A percentile compares a stretch with the other conserved stretches of the same genome.
Conservation (phyloP, 2,329 filamentous ascomycete species). For the Bipolaris oryzae region DNA sequence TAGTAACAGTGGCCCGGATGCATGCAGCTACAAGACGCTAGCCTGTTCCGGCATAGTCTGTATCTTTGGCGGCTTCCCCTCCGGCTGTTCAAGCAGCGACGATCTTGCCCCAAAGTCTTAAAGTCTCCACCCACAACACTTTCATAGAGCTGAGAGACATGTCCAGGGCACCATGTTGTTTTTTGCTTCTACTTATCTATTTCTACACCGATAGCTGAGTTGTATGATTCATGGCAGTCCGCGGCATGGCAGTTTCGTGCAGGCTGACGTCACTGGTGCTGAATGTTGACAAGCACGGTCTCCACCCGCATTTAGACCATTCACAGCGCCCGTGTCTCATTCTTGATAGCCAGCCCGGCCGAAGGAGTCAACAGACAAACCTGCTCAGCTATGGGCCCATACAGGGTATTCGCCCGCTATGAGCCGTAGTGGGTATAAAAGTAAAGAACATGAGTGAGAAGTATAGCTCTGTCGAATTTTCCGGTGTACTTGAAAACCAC, state of each 20-base stretch:
- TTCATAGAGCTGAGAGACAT: too few species aligned
- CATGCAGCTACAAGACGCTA: background rate
- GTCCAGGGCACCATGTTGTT: background rate
- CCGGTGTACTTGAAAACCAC: background rate
- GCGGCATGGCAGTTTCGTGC: constrained; percentile 8
- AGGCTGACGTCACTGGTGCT: constrained; percentile 35
- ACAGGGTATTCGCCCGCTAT: constrained; percentile 14
- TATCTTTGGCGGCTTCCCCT: background rate
- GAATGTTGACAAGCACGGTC: constrained; percentile 30
- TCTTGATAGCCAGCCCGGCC: constrained; percentile 12
- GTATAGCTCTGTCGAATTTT: background rate
- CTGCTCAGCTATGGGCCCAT: constrained; percentile 17
- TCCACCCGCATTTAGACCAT: constrained; percentile 16
- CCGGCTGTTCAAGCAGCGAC: constrained; percentile 8
- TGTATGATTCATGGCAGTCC: background rate
- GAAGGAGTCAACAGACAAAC: constrained; percentile 25
- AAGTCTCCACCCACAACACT: background rate
- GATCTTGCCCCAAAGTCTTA: constrained; percentile 4
- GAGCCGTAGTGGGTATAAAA: constrained; percentile 8
- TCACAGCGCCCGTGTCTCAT: constrained; percentile 7
- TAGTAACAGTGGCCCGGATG: background rate
- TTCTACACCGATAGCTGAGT: background rate
- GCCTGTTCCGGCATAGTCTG: background rate
- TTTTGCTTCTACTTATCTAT: background rate
- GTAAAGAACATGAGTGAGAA: constrained; percentile 3